Percentiles rank a stretch among this genome's conserved stretches.
Evolutionary conservation across 225 moss, liverwort and hornwort species (phyloP).

Genomic region (Physcomitrellopsis africana): DNA sequence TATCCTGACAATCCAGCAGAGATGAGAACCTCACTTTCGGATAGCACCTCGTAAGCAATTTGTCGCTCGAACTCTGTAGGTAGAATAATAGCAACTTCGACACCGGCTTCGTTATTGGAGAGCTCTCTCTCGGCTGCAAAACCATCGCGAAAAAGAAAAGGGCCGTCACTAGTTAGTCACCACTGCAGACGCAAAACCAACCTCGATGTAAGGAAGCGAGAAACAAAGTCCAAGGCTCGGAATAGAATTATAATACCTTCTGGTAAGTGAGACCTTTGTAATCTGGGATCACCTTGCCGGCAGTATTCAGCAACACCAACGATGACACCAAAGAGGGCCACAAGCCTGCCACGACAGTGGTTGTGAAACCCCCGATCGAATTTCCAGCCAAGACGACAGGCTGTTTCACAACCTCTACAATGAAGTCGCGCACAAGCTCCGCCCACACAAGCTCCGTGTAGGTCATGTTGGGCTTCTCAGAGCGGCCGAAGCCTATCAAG

Average conservation of each 20-base stretch:
- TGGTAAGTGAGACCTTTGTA: slow-evolving; percentile 74
- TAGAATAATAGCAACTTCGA: slow-evolving; percentile 81
- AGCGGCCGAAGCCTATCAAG: slow-evolving; percentile 93
- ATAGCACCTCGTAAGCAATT: slow-evolving; percentile 85
- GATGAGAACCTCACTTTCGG: slow-evolving; percentile 57
- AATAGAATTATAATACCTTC: slow-evolving; percentile 50
- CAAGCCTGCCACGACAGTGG: slow-evolving; percentile 80
- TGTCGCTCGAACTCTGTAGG: slow-evolving; percentile 79
- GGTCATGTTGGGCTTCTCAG: slow-evolving; percentile 83
- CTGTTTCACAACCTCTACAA: slow-evolving; percentile 83
- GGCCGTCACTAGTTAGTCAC: not conserved
- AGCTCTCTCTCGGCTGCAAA: slow-evolving; percentile 77
- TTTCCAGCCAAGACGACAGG: slow-evolving; percentile 86
- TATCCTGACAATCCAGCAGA: slow-evolving; percentile 10
- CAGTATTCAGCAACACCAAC: slow-evolving; percentile 83
- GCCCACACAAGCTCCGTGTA: slow-evolving; percentile 92
- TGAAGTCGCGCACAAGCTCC: slow-evolving; percentile 92
- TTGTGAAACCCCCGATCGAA: slow-evolving; percentile 91
- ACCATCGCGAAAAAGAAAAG: not conserved
- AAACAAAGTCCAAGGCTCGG: not conserved
- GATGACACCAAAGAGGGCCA: slow-evolving; percentile 88
- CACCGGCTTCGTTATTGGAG: slow-evolving; percentile 68
- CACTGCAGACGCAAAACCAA: slow-evolving; percentile 7
- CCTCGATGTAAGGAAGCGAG: not conserved
- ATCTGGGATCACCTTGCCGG: slow-evolving; percentile 83